phyloP scores from a whole-genome alignment of 345 rosid genomes.

The Ceriops tagal region DNA sequence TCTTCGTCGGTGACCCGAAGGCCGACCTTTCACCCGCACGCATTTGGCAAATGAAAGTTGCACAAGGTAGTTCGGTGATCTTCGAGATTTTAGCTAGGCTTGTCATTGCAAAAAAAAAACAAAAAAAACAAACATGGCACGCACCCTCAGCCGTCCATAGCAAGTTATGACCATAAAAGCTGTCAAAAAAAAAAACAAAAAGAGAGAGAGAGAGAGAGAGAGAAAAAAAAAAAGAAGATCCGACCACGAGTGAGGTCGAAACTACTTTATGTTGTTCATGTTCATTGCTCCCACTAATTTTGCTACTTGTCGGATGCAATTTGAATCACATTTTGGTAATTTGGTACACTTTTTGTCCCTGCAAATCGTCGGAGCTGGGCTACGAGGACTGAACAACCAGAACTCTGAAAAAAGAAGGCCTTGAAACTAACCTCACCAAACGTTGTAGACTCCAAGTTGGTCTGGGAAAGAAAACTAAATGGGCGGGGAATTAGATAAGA shows the following conservation, averaged over 20 bases:
- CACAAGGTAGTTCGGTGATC: no score
- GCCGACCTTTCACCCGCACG: no score
- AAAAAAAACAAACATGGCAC: no score
- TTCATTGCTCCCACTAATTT: constrained; percentile 33
- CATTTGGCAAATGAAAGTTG: no score
- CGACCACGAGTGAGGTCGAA: constrained; percentile 6
- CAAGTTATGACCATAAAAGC: constrained; percentile 14
- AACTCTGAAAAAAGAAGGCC: neutral
- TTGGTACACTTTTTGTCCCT: constrained; percentile 19
- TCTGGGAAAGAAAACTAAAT: constrained; percentile 5
- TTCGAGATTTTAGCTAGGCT: no score
- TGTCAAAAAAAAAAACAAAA: constrained; percentile 11
- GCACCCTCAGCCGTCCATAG: neutral
- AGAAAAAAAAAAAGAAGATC: neutral
- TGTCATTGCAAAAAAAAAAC: no score
- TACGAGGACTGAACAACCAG: neutral
- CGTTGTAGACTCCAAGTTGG: constrained; percentile 9
- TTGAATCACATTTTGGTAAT: constrained; percentile 20
- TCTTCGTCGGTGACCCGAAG: no score
- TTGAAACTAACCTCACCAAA: constrained; percentile 16
- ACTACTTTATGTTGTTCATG: constrained; percentile 23
- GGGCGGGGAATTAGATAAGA: constrained; percentile 15
- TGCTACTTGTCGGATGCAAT: constrained; percentile 15
- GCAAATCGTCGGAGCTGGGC: constrained; percentile 17
- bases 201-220: neutral